These are phyloP conservation scores for Nothophaeocryptopus gaeumannii DNA, from an alignment of 2,329 filamentous ascomycete species.

Conservation along the genomic window DNA sequence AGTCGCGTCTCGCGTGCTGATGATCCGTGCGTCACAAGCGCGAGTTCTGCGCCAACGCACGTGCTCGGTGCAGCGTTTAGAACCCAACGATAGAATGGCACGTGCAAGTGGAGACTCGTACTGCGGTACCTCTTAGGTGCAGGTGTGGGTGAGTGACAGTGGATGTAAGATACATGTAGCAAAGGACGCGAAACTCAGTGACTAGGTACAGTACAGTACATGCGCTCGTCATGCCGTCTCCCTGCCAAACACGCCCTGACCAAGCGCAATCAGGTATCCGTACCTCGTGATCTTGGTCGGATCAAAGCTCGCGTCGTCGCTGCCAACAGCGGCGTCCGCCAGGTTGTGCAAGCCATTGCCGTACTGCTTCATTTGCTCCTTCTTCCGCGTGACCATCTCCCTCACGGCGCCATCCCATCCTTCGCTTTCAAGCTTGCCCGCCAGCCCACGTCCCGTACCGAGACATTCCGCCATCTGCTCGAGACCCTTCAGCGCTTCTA, in stretches of 20 bases:
- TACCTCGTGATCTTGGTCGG: slow-evolving; percentile 40
- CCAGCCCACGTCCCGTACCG: slow-evolving; percentile 41
- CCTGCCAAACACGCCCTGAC: slow-evolving; percentile 35
- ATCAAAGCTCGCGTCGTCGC: slow-evolving; percentile 31
- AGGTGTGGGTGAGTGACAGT: no score
- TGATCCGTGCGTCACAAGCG: no score
- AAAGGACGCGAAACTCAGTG: no score
- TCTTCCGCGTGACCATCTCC: slow-evolving; percentile 47
- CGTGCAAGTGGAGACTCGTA: no score
- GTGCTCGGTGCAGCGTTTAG: no score
- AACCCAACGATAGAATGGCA: no score
- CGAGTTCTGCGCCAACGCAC: no score
- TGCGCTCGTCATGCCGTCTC: not conserved
- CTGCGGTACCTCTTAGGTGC: no score
- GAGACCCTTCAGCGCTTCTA: slow-evolving; percentile 57
- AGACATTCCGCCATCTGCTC: slow-evolving; percentile 56
- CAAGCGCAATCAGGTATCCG: slow-evolving; percentile 39
- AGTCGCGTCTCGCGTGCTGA: no score
- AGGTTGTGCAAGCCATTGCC: slow-evolving; percentile 54
- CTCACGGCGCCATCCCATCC: slow-evolving; percentile 59
- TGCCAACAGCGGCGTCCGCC: slow-evolving; percentile 48
- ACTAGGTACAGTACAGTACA: no score
- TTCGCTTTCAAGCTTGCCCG: slow-evolving; percentile 44
- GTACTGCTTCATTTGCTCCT: slow-evolving; percentile 40
- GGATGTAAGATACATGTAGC: no score